Evolutionary conservation across 2,329 filamentous ascomycete genomes (phyloP).

Genomic region (Phialophora expanda): DNA sequence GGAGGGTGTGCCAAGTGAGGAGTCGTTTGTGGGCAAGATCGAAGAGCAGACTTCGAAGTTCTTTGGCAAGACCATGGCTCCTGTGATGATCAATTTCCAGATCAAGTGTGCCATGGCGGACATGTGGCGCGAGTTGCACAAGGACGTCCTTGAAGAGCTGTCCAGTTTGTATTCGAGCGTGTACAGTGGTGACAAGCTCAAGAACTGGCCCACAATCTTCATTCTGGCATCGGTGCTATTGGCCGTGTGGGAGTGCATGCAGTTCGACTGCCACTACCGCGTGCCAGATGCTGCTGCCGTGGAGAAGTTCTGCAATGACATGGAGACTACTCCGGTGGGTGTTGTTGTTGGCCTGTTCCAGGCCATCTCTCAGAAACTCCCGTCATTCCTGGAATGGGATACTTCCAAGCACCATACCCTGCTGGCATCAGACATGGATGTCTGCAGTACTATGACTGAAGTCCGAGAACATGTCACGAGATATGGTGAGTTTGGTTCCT

Average conservation of each 20-base stretch:
- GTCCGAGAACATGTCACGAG: constrained; percentile 89
- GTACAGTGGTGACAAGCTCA: constrained; percentile 94
- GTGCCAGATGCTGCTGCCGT: constrained; percentile 82
- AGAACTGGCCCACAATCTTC: constrained; percentile 99
- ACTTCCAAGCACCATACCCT: constrained; percentile 87
- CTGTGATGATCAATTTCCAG: constrained; percentile 99
- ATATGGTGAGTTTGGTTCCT: constrained; percentile 72
- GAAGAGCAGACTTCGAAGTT: constrained; percentile 85
- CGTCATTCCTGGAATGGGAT: constrained; percentile 92
- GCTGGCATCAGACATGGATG: constrained; percentile 85
- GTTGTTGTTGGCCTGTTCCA: constrained; percentile 97
- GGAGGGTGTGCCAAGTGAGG: constrained; percentile 82
- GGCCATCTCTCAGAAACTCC: constrained; percentile 95
- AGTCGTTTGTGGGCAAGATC: constrained; percentile 78
- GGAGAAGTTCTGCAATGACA: constrained; percentile 93
- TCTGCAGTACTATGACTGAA: constrained; percentile 96
- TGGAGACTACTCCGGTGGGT: constrained; percentile 94
- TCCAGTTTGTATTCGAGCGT: constrained; percentile 94
- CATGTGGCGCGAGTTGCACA: constrained; percentile 97
- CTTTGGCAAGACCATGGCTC: constrained; percentile 86
- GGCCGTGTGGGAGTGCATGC: constrained; percentile 97
- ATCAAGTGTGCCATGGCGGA: constrained; percentile 96
- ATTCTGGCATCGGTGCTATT: constrained; percentile 92
- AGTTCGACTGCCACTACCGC: constrained; percentile 97
- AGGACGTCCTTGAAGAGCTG: constrained; percentile 92